Evolutionary conservation across 495 filamentous ascomycete genomes (phyloP).

Genomic region (Evernia prunastri): DNA sequence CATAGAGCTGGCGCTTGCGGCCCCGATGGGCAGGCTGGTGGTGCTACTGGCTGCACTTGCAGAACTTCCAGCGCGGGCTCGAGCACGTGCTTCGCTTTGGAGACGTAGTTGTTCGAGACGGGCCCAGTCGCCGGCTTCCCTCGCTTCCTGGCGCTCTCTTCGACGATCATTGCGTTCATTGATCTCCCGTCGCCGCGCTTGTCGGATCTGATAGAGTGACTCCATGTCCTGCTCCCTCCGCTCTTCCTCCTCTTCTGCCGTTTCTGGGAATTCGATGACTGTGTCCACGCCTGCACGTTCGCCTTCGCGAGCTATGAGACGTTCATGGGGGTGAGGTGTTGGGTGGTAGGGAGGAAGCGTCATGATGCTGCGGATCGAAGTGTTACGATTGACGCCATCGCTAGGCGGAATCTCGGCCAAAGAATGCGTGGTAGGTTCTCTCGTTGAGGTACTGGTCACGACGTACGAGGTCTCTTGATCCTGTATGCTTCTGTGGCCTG

Average conservation of each 20-base stretch:
- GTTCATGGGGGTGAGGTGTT: constrained; percentile 66
- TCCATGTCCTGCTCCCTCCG: constrained; percentile 92
- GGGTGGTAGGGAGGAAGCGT: constrained; percentile 77
- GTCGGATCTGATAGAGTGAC: constrained; percentile 79
- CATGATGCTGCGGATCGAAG: constrained; percentile 84
- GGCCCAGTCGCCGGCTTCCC: constrained; percentile 57
- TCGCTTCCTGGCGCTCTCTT: constrained; percentile 58
- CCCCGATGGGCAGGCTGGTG: constrained; percentile 20
- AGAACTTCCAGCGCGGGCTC: constrained; percentile 26
- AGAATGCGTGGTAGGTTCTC: constrained; percentile 29
- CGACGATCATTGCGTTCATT: constrained; percentile 71
- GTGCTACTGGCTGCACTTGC: constrained; percentile 31
- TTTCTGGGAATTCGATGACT: constrained; percentile 79
- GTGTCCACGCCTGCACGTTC: constrained; percentile 88
- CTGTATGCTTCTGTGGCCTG: constrained; percentile 11
- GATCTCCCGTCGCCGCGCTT: constrained; percentile 66
- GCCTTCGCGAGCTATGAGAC: constrained; percentile 82
- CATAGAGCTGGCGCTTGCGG: constrained; percentile 33
- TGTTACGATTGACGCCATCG: constrained; percentile 67
- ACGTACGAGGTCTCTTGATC: constrained; percentile 24
- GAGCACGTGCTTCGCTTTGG: constrained; percentile 35
- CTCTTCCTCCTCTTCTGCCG: constrained; percentile 63
- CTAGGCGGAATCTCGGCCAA: constrained; percentile 14
- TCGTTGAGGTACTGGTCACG: constrained; percentile 27
- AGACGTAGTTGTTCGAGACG: constrained; percentile 55